A percentile compares a stretch with the other conserved stretches of the same genome.
These are phyloP conservation scores for Colletotrichum orbiculare DNA, from an alignment of 2,329 filamentous ascomycete species.

Conservation along the genomic window DNA sequence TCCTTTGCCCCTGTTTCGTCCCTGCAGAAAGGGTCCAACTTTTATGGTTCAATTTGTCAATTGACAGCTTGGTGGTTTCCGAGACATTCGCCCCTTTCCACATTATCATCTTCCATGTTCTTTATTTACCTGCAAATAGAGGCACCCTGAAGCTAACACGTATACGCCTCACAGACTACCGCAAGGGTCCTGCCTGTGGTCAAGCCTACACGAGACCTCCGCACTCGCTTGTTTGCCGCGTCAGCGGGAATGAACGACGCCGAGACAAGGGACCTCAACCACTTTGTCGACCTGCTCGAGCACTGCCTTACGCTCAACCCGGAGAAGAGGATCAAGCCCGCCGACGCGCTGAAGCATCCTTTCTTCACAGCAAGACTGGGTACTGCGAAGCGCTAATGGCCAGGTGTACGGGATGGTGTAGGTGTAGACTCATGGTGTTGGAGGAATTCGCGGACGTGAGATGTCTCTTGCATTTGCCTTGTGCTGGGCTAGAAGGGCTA, in stretches of 20 bases:
- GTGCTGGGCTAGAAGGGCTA: too few relatives aligned
- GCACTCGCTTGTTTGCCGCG: conserved; percentile 80
- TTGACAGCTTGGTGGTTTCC: conserved; percentile 3
- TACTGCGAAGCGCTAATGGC: conserved; percentile 39
- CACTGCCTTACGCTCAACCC: conserved; percentile 90
- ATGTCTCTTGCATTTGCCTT: neutral
- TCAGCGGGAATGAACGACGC: conserved; percentile 78
- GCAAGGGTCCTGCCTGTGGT: conserved; percentile 74
- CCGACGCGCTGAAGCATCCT: conserved; percentile 87
- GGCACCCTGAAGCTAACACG: conserved; percentile 31
- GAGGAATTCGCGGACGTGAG: neutral
- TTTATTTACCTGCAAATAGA: conserved; percentile 16
- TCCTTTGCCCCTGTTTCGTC: conserved; percentile 10
- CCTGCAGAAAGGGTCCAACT: conserved; percentile 24
- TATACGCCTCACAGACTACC: conserved; percentile 63
- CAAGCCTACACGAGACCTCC: conserved; percentile 85
- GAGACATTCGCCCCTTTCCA: neutral
- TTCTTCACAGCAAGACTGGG: conserved; percentile 73
- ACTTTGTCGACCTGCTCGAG: conserved; percentile 89
- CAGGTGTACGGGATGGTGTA: neutral
- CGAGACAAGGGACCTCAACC: conserved; percentile 80
- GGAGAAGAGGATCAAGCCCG: conserved; percentile 88
- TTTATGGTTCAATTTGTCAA: conserved; percentile 16
- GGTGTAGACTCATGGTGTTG: neutral
- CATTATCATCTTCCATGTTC: neutral